Evolutionary conservation across 441 rosid species (phyloP).

Genomic region (Pelargonium myrrhifolium): DNA sequence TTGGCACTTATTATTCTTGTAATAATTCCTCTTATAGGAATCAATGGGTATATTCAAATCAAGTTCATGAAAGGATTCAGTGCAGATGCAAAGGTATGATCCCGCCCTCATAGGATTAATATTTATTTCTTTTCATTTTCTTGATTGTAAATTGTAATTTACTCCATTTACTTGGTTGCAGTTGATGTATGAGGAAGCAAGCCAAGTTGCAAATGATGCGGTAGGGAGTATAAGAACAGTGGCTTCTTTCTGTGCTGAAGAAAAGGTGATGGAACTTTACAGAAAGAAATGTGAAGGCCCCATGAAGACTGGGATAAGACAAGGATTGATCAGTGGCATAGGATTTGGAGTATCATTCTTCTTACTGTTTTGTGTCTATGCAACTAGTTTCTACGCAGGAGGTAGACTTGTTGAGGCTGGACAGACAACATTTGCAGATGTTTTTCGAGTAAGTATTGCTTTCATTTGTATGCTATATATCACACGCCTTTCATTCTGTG

Average conservation of each 20-base stretch:
- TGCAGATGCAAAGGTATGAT: constrained; percentile 55
- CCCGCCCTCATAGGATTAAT: background rate
- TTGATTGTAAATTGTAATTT: too few species aligned
- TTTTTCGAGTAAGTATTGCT: constrained; percentile 45
- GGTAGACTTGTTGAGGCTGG: constrained; percentile 53
- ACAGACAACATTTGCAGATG: constrained; percentile 43
- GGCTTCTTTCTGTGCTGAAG: constrained; percentile 80
- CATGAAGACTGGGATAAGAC: constrained; percentile 47
- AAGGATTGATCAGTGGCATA: constrained; percentile 55
- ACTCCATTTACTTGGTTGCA: constrained; percentile 25
- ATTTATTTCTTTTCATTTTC: too few species aligned
- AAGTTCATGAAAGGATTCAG: constrained; percentile 54
- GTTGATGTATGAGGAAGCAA: constrained; percentile 80
- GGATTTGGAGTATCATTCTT: constrained; percentile 66
- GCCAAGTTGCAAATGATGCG: constrained; percentile 75
- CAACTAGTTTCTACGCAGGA: constrained; percentile 64
- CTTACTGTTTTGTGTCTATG: constrained; percentile 44
- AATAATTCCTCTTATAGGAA: constrained; percentile 37
- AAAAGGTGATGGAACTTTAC: constrained; percentile 64
- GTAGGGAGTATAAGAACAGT: constrained; percentile 82
- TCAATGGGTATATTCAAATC: constrained; percentile 42
- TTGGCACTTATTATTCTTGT: constrained; percentile 41
- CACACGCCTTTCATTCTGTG: too few species aligned
- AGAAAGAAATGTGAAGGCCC: constrained; percentile 62
- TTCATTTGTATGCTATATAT: too few species aligned